Evolutionary conservation across 805 yeast species (phyloP), one percentile per base, ranked within the genome.

Genomic region (Ogataea nitratoaversa): DNA sequence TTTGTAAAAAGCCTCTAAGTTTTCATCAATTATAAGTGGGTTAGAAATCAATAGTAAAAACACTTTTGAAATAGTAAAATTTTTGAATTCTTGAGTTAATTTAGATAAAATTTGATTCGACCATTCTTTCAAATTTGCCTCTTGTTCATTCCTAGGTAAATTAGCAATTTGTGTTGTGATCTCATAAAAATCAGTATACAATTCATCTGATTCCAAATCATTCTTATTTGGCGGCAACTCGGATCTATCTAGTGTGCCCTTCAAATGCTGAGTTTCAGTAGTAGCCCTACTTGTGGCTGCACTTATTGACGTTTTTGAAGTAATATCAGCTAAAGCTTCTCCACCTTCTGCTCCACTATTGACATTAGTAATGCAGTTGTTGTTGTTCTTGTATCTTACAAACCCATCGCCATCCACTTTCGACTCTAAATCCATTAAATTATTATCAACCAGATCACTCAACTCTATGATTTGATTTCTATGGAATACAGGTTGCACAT

Each of bases 401-500:
- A 53, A 53, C 14, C 54, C 52, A 34, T 56, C 64, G 14, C 67
- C 67, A 33, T 65, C 81, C n/a, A 76, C 74, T 50, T 74, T 70
- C 1, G 84, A 82, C 59, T 88, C 95, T 25, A 87, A 65, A 52
- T 88, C 95, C 60, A 87, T 70, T 32, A 87, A 60, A 11, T 78
- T 72, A 46, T 70, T 77, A 1, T 82, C 80, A 19, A 80, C 81
- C 37, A 79, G 65, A 59, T 93, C 99, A 57, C 89, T 84, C 52
- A 93, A 70, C 49, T 79, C 81, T 33, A 93, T 83, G 37, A 91
- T 84, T 53, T 86, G 91, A 47, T 84, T 83, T 47, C 95, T 78
- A 56, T 93, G 95, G 66, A 93, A 93, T 11, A 91, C 95, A 0
- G 99, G 98, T 62, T 93, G 99, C 5, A 93, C 96, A 46, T 87